phyloP scores from a whole-genome alignment of 768 basidiomycete species.

The Filobasidium floriforme region DNA sequence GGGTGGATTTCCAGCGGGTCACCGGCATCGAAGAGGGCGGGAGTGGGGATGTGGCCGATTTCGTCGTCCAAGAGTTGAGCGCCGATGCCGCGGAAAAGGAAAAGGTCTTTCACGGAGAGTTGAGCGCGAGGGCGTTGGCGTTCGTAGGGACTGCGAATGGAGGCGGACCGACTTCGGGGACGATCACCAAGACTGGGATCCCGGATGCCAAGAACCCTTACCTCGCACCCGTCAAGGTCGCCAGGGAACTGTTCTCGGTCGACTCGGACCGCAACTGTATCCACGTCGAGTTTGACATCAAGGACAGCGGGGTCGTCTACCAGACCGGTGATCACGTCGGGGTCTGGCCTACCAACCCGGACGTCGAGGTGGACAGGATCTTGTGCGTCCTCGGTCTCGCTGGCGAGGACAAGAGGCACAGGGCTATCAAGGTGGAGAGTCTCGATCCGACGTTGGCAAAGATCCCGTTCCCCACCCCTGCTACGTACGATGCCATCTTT shows the following conservation, averaged over 20 bases:
- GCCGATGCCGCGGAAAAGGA: constrained; percentile 58
- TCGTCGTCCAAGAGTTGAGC: constrained; percentile 74
- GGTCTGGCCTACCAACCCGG: constrained; percentile 92
- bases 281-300: constrained; percentile 85
- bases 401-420: constrained; percentile 59
- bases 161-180: neutral
- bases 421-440: constrained; percentile 86
- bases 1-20: constrained; percentile 72
- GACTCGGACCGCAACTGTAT: constrained; percentile 78
- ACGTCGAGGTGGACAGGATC: constrained; percentile 80
- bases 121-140: constrained; percentile 86
- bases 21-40: constrained; percentile 93
- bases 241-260: constrained; percentile 76
- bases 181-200: constrained; percentile 73
- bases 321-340: constrained; percentile 98
- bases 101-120: constrained; percentile 93
- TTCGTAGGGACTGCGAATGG: neutral
- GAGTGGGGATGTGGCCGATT: constrained; percentile 89
- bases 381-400: constrained; percentile 76
- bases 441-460: constrained; percentile 95
- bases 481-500: constrained; percentile 85
- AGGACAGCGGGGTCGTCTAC: constrained; percentile 94
- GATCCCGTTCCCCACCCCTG: constrained; percentile 96
- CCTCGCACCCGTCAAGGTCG: constrained; percentile 66
- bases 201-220: constrained; percentile 98